Conservation (phyloP, 106 monocot genomes). For the Gastrodia elata region DNA sequence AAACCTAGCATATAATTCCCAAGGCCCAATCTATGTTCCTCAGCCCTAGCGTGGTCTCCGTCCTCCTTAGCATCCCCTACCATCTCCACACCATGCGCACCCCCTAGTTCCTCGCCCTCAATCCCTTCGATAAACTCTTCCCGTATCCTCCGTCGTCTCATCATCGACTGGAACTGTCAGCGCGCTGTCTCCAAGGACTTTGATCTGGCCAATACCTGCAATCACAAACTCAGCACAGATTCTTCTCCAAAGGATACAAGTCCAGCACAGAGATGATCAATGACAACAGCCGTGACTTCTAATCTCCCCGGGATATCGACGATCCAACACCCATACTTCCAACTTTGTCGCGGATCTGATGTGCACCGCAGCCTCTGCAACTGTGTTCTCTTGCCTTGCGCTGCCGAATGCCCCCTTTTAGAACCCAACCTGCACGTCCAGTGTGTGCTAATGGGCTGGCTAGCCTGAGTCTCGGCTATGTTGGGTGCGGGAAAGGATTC, state of each 20-base stretch:
- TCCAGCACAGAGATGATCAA: slow-evolving; percentile 70
- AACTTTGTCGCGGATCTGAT: slow-evolving; percentile 78
- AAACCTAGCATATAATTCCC: too few relatives aligned
- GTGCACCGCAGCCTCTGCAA: slow-evolving; percentile 44
- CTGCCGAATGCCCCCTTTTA: too few relatives aligned
- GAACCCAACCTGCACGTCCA: too few relatives aligned
- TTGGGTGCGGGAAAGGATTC: too few relatives aligned
- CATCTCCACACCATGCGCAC: slow-evolving; percentile 94
- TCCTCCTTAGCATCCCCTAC: slow-evolving; percentile 59
- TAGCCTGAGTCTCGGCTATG: too few relatives aligned
- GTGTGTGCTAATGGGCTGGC: too few relatives aligned
- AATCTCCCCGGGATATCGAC: slow-evolving; percentile 75
- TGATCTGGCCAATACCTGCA: slow-evolving; percentile 46
- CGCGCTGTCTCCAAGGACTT: slow-evolving; percentile 64
- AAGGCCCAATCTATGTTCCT: slow-evolving; percentile 39
- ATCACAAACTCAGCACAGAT: slow-evolving; percentile 74
- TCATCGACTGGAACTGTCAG: slow-evolving; percentile 58
- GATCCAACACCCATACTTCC: slow-evolving; percentile 91
- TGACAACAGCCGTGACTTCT: slow-evolving; percentile 61
- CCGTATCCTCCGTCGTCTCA: slow-evolving; percentile 31
- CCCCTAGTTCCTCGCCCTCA: slow-evolving; percentile 80
- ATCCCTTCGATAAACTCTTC: slow-evolving; percentile 14
- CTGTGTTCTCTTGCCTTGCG: too few relatives aligned
- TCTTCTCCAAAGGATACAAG: slow-evolving; percentile 85
- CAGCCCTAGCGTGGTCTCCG: slow-evolving; percentile 48